Evolutionary conservation across 805 yeast genomes (phyloP).

Genomic region (Pichia heedii): DNA sequence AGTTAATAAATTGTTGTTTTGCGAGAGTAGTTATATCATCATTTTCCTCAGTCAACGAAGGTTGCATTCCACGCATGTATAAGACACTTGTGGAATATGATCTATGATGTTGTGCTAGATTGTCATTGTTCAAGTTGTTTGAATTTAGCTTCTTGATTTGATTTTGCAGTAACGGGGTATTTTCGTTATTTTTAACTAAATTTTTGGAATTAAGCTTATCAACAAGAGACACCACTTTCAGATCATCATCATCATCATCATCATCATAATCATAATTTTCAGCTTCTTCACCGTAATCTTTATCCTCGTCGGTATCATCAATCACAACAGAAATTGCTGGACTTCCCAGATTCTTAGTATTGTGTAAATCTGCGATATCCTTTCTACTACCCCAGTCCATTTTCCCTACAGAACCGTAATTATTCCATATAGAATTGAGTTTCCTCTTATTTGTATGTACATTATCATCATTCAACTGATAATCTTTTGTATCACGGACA

Average conservation of each 20-base stretch:
- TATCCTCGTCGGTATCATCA: too few relatives aligned
- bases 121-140: neutral
- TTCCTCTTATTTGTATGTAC: neutral
- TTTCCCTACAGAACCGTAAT: neutral
- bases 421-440: neutral
- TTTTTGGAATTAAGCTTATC: neutral
- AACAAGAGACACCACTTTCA: neutral
- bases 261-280: too few relatives aligned
- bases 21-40: constrained; percentile 27
- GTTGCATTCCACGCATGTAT: constrained; percentile 3
- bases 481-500: neutral
- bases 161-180: neutral
- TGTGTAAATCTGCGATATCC: neutral
- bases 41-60: constrained; percentile 14
- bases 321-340: too few relatives aligned
- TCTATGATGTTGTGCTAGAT: constrained; percentile 14
- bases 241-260: neutral
- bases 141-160: too few relatives aligned
- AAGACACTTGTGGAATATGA: constrained; percentile 12
- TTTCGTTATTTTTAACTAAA: neutral
- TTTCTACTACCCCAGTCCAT: neutral
- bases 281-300: too few relatives aligned
- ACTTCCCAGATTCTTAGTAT: neutral
- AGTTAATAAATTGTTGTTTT: constrained; percentile 41
- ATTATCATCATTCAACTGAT: neutral